Percentiles rank a stretch among this genome's conserved stretches.
phyloP scores from a whole-genome alignment of 192 early-diverging fungal species.

The Thamnidium elegans region DNA sequence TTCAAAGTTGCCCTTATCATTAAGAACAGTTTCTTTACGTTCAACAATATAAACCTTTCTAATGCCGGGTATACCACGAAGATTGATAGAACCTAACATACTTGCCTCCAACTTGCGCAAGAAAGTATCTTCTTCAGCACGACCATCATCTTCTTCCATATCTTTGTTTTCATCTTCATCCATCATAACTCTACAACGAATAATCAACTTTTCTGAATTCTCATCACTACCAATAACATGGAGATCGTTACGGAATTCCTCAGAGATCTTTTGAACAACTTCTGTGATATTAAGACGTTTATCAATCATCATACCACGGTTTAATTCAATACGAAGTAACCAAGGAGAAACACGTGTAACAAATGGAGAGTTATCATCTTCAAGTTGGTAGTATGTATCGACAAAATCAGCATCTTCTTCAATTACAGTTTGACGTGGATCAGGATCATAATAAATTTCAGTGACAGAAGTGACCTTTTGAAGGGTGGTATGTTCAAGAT shows the following conservation, averaged over 20 bases:
- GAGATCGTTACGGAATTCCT: constrained; percentile 76
- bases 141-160: constrained; percentile 59
- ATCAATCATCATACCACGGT: constrained; percentile 83
- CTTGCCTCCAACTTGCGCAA: constrained; percentile 80
- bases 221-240: constrained; percentile 87
- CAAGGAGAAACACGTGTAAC: constrained; percentile 65
- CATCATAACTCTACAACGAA: constrained; percentile 82
- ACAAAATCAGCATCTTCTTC: constrained; percentile 91
- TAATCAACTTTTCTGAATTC: constrained; percentile 82
- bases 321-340: constrained; percentile 73
- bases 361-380: constrained; percentile 69
- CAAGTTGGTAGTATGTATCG: constrained; percentile 75
- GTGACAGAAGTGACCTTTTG: constrained; percentile 76
- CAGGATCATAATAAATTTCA: constrained; percentile 98
- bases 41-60: constrained; percentile 78
- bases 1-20: constrained; percentile 62
- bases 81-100: constrained; percentile 82
- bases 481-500: constrained; percentile 91
- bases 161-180: constrained; percentile 59
- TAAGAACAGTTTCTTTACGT: constrained; percentile 46
- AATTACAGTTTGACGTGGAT: constrained; percentile 74
- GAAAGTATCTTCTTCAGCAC: constrained; percentile 83
- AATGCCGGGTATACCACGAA: constrained; percentile 88
- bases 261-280: constrained; percentile 75
- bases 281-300: constrained; percentile 85